These are phyloP conservation scores for Pythium brassicae DNA, from an alignment of 352 stramenopile species.

Conservation along the genomic window DNA sequence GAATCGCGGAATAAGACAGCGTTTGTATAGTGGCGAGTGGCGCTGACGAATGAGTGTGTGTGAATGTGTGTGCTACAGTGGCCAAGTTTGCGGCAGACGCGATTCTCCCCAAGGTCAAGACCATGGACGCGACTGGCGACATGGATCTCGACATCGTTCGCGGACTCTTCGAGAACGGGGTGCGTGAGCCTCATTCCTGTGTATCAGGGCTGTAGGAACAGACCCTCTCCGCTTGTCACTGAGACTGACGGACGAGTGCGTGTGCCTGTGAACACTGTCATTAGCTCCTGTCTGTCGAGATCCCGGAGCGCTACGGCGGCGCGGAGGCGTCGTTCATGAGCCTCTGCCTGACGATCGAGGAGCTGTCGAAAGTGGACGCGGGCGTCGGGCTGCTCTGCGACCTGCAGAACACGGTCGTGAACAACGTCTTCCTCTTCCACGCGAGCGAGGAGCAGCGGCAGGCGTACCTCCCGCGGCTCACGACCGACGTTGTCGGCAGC, in stretches of 20 bases:
- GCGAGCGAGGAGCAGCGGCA: conserved; percentile 80
- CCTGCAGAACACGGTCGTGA: conserved; percentile 94
- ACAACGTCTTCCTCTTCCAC: conserved; percentile 93
- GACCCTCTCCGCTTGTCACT: neutral
- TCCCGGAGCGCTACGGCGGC: conserved; percentile 90
- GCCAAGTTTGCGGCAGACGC: conserved; percentile 83
- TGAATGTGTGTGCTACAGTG: conserved; percentile 33
- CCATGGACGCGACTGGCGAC: conserved; percentile 90
- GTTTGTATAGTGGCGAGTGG: no score
- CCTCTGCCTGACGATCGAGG: conserved; percentile 94
- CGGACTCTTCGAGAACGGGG: conserved; percentile 90
- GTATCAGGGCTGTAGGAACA: neutral
- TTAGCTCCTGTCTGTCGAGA: conserved; percentile 94
- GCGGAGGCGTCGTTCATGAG: conserved; percentile 94
- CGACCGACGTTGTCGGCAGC: conserved; percentile 84
- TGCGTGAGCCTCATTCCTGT: conserved; percentile 11
- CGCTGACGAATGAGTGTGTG: no score
- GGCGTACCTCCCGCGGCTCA: conserved; percentile 82
- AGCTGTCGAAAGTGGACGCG: conserved; percentile 95
- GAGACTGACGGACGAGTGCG: neutral
- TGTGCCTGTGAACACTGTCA: neutral
- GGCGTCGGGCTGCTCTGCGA: conserved; percentile 93
- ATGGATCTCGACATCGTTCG: conserved; percentile 90
- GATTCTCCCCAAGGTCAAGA: conserved; percentile 83
- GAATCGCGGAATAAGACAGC: no score